Percentiles rank a stretch among this genome's conserved stretches.
Conservation (phyloP, 2,329 filamentous ascomycete genomes). For the Emmonsia crescens region DNA sequence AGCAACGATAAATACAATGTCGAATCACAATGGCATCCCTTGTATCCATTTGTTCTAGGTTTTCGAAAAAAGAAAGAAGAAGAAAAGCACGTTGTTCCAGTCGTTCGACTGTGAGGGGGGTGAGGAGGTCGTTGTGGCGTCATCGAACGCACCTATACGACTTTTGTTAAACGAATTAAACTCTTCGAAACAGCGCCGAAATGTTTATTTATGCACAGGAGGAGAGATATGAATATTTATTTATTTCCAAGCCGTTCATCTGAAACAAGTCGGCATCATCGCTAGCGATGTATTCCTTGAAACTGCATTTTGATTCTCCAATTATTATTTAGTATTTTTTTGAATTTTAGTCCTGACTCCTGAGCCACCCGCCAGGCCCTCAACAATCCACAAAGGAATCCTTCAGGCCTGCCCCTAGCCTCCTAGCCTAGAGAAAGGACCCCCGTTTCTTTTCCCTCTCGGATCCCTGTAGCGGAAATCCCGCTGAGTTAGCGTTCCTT, state of each 20-base stretch:
- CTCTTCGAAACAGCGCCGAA: neutral
- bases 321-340: neutral
- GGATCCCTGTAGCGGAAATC: neutral
- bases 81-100: no score
- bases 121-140: no score
- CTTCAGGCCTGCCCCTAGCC: neutral
- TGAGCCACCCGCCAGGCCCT: neutral
- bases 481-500: neutral
- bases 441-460: neutral
- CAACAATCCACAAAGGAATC: neutral
- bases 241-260: neutral
- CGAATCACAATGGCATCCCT: no score
- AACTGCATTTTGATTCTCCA: neutral
- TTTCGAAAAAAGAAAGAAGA: neutral
- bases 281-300: neutral
- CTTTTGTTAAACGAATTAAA: neutral
- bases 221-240: neutral
- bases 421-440: neutral
- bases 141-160: no score
- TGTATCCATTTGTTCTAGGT: neutral
- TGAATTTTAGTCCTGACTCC: neutral
- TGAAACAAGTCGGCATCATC: neutral
- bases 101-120: no score
- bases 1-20: neutral
- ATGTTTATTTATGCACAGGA: neutral